Conservation (phyloP, 306 rosid species). For the Trichosanthes cucumerina region DNA sequence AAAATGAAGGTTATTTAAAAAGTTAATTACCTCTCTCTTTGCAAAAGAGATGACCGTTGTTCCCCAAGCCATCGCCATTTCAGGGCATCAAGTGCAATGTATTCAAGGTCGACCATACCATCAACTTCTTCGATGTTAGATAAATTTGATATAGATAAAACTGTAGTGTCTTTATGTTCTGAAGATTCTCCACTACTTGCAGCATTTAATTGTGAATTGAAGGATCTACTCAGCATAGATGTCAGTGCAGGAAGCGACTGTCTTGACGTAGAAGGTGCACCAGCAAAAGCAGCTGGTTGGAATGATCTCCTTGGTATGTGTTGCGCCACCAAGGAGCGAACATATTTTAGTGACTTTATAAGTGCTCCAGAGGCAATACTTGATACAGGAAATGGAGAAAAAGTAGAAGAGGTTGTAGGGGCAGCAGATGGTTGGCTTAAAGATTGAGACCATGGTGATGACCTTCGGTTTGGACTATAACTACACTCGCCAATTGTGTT, state of each 20-base stretch:
- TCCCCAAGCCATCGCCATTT: slow-evolving; percentile 97
- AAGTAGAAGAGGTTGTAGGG: slow-evolving; percentile 40
- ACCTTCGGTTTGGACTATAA: slow-evolving; percentile 42
- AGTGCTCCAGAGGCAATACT: slow-evolving; percentile 76
- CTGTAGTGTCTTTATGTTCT: slow-evolving; percentile 51
- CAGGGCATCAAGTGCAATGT: slow-evolving; percentile 67
- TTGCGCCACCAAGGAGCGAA: slow-evolving; percentile 85
- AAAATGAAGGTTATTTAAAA: slow-evolving; percentile 13
- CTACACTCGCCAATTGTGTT: slow-evolving; percentile 74
- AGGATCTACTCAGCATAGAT: slow-evolving; percentile 84
- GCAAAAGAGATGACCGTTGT: slow-evolving; percentile 39
- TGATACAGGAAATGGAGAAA: slow-evolving; percentile 66
- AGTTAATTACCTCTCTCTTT: slow-evolving; percentile 47
- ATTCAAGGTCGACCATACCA: slow-evolving; percentile 56
- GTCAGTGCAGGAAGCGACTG: slow-evolving; percentile 83
- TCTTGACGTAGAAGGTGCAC: slow-evolving; percentile 64
- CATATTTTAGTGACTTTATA: slow-evolving; percentile 77
- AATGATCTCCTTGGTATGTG: slow-evolving; percentile 77
- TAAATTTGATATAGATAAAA: slow-evolving; percentile 50
- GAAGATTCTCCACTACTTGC: slow-evolving; percentile 46
- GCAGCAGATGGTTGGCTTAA: slow-evolving; percentile 44
- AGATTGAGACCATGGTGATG: slow-evolving; percentile 48
- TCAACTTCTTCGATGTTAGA: slow-evolving; percentile 53
- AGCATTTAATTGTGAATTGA: slow-evolving; percentile 67
- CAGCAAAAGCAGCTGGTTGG: slow-evolving; percentile 84